These are phyloP conservation scores for Cladorrhinum sp. DNA, from an alignment of 2,329 filamentous ascomycete genomes.

Conservation along the genomic window DNA sequence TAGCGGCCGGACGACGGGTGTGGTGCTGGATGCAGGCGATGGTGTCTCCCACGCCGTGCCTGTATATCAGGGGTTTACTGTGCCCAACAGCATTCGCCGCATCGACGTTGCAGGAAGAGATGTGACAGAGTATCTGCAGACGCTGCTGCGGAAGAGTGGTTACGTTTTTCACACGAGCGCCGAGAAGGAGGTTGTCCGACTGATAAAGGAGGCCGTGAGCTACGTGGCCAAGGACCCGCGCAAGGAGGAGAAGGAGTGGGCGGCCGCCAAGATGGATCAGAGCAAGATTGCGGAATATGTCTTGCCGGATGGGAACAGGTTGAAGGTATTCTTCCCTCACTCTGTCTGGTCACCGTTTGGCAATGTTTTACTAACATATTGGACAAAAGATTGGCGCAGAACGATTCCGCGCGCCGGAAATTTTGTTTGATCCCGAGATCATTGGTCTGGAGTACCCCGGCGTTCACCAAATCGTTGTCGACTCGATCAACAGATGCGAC, in stretches of 20 bases:
- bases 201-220: conserved; percentile 92
- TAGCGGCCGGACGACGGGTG: conserved; percentile 90
- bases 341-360: too few species aligned
- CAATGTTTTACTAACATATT: too few species aligned
- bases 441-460: conserved; percentile 96
- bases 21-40: conserved; percentile 92
- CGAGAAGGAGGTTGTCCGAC: conserved; percentile 96
- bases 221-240: conserved; percentile 89
- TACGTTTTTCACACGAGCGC: conserved; percentile 96
- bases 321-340: conserved; percentile 61
- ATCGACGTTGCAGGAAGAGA: conserved; percentile 96
- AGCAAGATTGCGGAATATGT: conserved; percentile 82
- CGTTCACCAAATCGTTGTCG: conserved; percentile 95
- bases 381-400: conserved; percentile 74
- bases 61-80: conserved; percentile 96
- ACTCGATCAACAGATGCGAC: conserved; percentile 91
- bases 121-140: conserved; percentile 93
- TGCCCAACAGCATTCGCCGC: conserved; percentile 88
- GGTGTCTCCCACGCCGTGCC: conserved; percentile 96
- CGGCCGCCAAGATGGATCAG: conserved; percentile 71
- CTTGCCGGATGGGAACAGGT: conserved; percentile 86
- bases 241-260: conserved; percentile 96
- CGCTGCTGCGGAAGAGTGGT: conserved; percentile 83
- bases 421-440: conserved; percentile 95
- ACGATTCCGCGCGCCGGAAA: conserved; percentile 92